Conservation (phyloP, 108 stramenopile genomes). For the Skeletonema menzelii region DNA sequence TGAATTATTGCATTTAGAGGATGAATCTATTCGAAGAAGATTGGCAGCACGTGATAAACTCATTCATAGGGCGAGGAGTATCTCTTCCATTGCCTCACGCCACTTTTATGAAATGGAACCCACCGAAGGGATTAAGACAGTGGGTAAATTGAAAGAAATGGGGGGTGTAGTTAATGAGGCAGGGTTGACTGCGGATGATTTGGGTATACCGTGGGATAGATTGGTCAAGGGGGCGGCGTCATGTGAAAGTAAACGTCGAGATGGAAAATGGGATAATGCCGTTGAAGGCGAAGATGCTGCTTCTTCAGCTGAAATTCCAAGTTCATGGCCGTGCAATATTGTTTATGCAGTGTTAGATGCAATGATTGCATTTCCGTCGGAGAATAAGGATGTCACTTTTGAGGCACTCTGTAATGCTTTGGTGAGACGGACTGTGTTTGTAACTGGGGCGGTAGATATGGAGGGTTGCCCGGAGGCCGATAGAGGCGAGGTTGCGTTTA, state of each 20-base stretch:
- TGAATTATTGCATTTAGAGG: slow-evolving; percentile 19
- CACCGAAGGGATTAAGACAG: slow-evolving; percentile 55
- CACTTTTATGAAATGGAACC: slow-evolving; percentile 79
- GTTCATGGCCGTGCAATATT: slow-evolving; percentile 47
- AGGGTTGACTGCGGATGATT: slow-evolving; percentile 44
- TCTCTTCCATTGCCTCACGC: slow-evolving; percentile 79
- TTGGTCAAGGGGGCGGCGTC: slow-evolving; percentile 75
- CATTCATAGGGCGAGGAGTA: slow-evolving; percentile 63
- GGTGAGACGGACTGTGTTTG: slow-evolving; percentile 77
- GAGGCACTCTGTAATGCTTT: slow-evolving; percentile 85
- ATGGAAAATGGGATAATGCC: slow-evolving; percentile 38
- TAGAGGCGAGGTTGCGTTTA: slow-evolving; percentile 88
- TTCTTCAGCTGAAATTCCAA: slow-evolving; percentile 19
- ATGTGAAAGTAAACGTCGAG: slow-evolving; percentile 69
- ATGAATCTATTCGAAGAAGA: slow-evolving; percentile 18
- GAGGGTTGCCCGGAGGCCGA: slow-evolving; percentile 78
- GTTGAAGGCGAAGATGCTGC: slow-evolving; percentile 38
- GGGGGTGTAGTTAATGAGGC: slow-evolving; percentile 59
- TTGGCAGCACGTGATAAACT: slow-evolving; percentile 40
- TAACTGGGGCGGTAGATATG: slow-evolving; percentile 90
- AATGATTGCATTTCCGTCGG: slow-evolving; percentile 81
- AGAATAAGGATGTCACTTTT: slow-evolving; percentile 82
- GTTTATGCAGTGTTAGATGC: slow-evolving; percentile 79
- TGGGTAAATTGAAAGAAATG: slow-evolving; percentile 60
- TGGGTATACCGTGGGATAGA: slow-evolving; percentile 78